Percentiles rank a stretch among this genome's conserved stretches.
Evolutionary conservation across 805 yeast species (phyloP).

Genomic region (Wickerhamiella hasegawae): DNA sequence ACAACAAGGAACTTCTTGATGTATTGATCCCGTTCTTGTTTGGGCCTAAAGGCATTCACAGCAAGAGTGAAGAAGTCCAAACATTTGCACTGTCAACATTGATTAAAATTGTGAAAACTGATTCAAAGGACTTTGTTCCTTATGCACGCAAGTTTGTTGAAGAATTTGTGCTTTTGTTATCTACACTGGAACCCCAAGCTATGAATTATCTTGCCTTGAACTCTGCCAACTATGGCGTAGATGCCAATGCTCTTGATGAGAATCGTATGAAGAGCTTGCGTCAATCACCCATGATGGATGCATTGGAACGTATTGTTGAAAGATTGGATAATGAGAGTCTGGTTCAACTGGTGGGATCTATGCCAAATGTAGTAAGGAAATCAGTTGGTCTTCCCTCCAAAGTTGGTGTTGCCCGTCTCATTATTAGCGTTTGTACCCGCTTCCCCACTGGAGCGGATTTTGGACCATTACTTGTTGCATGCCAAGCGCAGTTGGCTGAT

Average conservation of each 20-base stretch:
- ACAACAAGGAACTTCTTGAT: conserved; percentile 33
- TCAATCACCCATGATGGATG: conserved; percentile 76
- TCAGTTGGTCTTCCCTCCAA: conserved; percentile 87
- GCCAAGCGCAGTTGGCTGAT: conserved; percentile 46
- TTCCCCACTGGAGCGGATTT: conserved; percentile 31
- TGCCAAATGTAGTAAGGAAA: conserved; percentile 41
- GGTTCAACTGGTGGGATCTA: conserved; percentile 31
- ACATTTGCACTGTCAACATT: conserved; percentile 63
- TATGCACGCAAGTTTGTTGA: conserved; percentile 54
- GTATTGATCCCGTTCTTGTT: conserved; percentile 62
- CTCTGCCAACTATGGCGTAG: conserved; percentile 73
- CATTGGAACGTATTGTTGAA: conserved; percentile 56
- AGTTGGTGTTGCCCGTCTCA: conserved; percentile 62
- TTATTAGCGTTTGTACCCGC: conserved; percentile 47
- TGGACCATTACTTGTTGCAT: conserved; percentile 44
- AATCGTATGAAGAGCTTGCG: conserved; percentile 59
- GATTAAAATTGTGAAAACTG: conserved; percentile 49
- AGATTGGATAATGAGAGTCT: conserved; percentile 35
- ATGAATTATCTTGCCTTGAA: conserved; percentile 73
- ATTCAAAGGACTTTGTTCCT: conserved; percentile 40
- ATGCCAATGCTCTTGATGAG: conserved; percentile 57
- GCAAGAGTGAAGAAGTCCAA: conserved; percentile 75
- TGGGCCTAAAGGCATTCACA: conserved; percentile 62
- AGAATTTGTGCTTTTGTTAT: conserved; percentile 55
- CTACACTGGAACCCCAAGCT: conserved; percentile 82